Conservation (phyloP, 345 rosid genomes). For the Eucalyptus rudis region DNA sequence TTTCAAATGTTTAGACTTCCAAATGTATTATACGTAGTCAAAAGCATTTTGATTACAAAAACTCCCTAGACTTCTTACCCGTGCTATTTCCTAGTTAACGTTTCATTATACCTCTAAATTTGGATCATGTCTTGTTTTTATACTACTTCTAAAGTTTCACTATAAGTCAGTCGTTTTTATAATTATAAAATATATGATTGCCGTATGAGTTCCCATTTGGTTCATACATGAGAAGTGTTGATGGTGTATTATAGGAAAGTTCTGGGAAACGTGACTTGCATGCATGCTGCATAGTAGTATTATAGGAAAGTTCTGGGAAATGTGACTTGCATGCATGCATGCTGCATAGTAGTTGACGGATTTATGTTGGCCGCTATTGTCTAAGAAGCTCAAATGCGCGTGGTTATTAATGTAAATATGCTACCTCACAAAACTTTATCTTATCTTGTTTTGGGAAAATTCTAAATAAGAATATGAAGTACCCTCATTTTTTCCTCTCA, state of each 20-base stretch:
- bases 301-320: neutral
- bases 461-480: too few species aligned
- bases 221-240: neutral
- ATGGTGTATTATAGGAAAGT: neutral
- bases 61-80: neutral
- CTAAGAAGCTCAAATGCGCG: neutral
- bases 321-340: neutral
- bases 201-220: too few species aligned
- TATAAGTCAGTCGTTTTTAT: too few species aligned
- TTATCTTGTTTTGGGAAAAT: too few species aligned
- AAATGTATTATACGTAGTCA: rapidly evolving
- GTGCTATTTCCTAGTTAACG: too few species aligned
- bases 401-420: neutral
- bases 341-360: neutral
- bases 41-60: neutral
- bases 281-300: too few species aligned
- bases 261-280: too few species aligned
- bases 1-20: neutral
- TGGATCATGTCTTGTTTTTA: too few species aligned
- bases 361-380: neutral
- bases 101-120: neutral
- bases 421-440: neutral
- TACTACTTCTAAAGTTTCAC: too few species aligned
- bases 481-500: too few species aligned
- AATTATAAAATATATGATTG: too few species aligned